Evolutionary conservation across 257 asterid genomes (phyloP), one percentile per base, ranked within the genome.

Genomic region (Plantago elongata): DNA sequence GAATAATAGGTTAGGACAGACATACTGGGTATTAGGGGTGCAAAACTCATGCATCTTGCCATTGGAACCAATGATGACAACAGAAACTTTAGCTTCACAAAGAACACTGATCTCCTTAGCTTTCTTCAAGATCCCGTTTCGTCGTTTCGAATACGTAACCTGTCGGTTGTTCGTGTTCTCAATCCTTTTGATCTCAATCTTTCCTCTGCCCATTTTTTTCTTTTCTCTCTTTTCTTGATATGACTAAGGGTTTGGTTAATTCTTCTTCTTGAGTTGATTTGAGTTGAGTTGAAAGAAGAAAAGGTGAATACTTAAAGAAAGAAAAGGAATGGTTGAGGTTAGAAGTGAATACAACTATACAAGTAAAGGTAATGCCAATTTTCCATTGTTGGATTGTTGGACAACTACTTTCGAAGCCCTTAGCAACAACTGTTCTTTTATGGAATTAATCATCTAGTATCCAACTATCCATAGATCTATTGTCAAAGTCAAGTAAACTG

Each of bases 21-120:
- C 74, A 63, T 83, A 86, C 95, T 82, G 63, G 9, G 84, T 73
- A 8, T 80, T 52, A 61, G 88, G 83, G 75, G 86, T 83, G 72
- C 86, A 81, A 62, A 67, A 86, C 27, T 86, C 90, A 62, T 86
- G 90, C 90, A 86, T 86, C 81, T 83, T 79, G 54, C 95, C 89
- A 58, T 91, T 67, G 40, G 77, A 75, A 70, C 83, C 82, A 38
- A 86, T 83, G 67, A 86, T 83, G 76, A 86, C 67, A 14, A 86
- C 86, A 55, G 91, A 83, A 48, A 86, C 91, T 7, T 75, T 80
- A 70, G 89, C 86, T 58, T 83, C 95, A 60, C 91, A 86, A 7
- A 86, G 81, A 72, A 83, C 90, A 29, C 81, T 77, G 47, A 86
- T 83, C 62, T 86, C 91, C 75, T 83, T 83, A 17, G 95, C 95